A percentile compares a stretch with the other conserved stretches of the same genome.
phyloP scores from a whole-genome alignment of 768 basidiomycete species.

The Cytidiella melzeri region DNA sequence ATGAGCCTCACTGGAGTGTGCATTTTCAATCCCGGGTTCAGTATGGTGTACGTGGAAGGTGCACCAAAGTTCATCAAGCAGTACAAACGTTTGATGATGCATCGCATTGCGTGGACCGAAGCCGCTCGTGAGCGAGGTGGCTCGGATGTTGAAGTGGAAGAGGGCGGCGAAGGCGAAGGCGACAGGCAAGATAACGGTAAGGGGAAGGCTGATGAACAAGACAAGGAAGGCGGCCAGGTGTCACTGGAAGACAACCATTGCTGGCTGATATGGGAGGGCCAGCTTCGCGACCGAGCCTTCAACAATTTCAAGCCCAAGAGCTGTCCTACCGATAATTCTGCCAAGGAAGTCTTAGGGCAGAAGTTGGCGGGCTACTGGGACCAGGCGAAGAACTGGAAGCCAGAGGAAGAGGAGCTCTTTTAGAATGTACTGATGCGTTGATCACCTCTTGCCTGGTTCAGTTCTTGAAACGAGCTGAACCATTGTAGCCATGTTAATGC shows the following conservation, averaged over 20 bases:
- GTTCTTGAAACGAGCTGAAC: too few species aligned
- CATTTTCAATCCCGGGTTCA: conserved; percentile 86
- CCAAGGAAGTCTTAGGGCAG: conserved; percentile 80
- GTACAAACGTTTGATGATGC: conserved; percentile 82
- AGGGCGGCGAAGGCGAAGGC: conserved; percentile 33
- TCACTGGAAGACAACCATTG: conserved; percentile 87
- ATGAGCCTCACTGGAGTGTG: conserved; percentile 82
- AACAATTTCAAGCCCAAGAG: conserved; percentile 72
- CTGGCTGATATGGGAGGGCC: conserved; percentile 90
- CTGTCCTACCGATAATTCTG: conserved; percentile 78
- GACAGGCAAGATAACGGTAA: conserved; percentile 23
- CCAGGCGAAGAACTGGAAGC: conserved; percentile 84
- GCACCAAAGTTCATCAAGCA: conserved; percentile 77
- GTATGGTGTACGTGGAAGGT: conserved; percentile 91
- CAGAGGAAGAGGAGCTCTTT: conserved; percentile 72
- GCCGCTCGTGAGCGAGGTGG: conserved; percentile 72
- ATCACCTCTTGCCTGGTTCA: too few species aligned
- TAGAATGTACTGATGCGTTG: too few species aligned
- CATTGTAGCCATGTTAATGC: too few species aligned
- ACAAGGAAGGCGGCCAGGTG: conserved; percentile 25
- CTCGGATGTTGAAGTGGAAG: conserved; percentile 65
- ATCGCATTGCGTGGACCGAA: conserved; percentile 93
- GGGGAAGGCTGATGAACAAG: conserved; percentile 27
- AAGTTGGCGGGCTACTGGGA: conserved; percentile 93
- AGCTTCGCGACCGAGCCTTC: conserved; percentile 77